Base-by-base conservation (phyloP, 768 basidiomycete species). In the Mrakia blollopis region DNA sequence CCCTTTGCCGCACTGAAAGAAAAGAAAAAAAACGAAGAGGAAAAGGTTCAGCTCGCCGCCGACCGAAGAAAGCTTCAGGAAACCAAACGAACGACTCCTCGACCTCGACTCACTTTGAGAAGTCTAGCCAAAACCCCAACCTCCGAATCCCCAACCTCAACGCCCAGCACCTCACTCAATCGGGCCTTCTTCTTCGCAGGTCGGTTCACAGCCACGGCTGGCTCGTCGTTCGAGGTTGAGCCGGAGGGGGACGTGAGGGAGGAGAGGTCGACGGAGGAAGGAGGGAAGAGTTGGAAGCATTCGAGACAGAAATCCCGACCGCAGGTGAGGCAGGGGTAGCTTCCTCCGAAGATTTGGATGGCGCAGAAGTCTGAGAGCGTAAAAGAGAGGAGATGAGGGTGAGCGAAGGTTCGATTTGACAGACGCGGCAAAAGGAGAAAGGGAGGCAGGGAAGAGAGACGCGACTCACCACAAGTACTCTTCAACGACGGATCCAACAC, bases 201-300 rank as follows among this genome's bases (percentile, higher is more conserved):
- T 18, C 13, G 9, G 18, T 50, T 11, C n/a, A 14, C 60, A 10
- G 28, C n/a, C 60, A 16, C 28, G 2, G 60, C 28, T n/a, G 32
- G n/a, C 2, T 3, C 2, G 23, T 25, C 28, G 9, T 10, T 10
- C 10, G 57, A 60, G 25, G 8, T 60, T n/a, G 57, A 60, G 25
- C 2, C 11, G 8, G 60, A 32, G 1, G 9, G 4, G n/a, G n/a
- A n/a, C n/a, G n/a, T n/a, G n/a, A n/a, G n/a, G n/a, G n/a, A n/a
- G 21, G 60, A 61, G 60, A 61, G n/a, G 2, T n/a, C n/a, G 60
- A 3, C n/a, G 60, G 60, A 11, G 14, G 32, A n/a, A 16, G 32
- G 60, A 61, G 60, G 60, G 60, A 61, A 61, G n/a, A 61, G 60
- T n/a, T 61, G n/a, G 60, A 61, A 61, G 60, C 60, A 61, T 8